Conservation (phyloP, 805 yeast species). For the Candida sakaeoensis region DNA sequence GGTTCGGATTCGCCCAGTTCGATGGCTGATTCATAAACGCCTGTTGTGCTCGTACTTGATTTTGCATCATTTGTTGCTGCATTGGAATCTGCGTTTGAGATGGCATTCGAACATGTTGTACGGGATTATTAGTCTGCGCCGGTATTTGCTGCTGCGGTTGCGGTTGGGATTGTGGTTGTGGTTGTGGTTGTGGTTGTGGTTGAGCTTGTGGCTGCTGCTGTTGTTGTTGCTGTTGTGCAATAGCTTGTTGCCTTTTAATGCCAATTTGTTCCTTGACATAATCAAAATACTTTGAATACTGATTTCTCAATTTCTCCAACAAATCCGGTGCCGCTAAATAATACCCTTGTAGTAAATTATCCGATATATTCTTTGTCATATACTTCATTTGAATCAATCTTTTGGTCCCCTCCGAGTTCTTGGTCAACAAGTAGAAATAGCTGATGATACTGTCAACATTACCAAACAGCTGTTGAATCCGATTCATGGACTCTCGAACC, state of each 20-base stretch:
- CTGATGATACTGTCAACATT: constrained; percentile 76
- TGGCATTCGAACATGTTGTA: constrained; percentile 10
- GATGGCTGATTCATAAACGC: constrained; percentile 5
- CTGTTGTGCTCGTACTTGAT: constrained; percentile 10
- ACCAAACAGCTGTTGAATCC: constrained; percentile 56
- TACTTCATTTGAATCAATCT: constrained; percentile 74
- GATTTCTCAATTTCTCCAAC: constrained; percentile 64
- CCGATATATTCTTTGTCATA: constrained; percentile 74
- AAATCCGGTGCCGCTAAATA: constrained; percentile 73
- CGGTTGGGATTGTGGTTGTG: constrained; percentile 18
- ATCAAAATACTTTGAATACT: constrained; percentile 70
- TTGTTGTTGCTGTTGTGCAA: constrained; percentile 11
- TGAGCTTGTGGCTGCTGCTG: constrained; percentile 13
- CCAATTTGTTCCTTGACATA: constrained; percentile 65
- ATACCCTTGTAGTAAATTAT: constrained; percentile 58
- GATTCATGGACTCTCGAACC: constrained; percentile 52
- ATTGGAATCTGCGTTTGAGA: constrained; percentile 13
- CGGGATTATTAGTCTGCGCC: constrained; percentile 2
- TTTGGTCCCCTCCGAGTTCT: constrained; percentile 70
- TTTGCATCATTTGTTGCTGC: constrained; percentile 21
- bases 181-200: constrained; percentile 7
- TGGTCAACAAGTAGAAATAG: constrained; percentile 70
- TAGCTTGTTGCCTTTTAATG: constrained; percentile 30
- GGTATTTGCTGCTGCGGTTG: constrained; percentile 14
- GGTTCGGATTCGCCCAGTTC: constrained; percentile 9